Evolutionary conservation across 1,284 basidiomycete genomes (phyloP), one percentile per base, ranked within the genome.

Genomic region (Cerrena zonata): DNA sequence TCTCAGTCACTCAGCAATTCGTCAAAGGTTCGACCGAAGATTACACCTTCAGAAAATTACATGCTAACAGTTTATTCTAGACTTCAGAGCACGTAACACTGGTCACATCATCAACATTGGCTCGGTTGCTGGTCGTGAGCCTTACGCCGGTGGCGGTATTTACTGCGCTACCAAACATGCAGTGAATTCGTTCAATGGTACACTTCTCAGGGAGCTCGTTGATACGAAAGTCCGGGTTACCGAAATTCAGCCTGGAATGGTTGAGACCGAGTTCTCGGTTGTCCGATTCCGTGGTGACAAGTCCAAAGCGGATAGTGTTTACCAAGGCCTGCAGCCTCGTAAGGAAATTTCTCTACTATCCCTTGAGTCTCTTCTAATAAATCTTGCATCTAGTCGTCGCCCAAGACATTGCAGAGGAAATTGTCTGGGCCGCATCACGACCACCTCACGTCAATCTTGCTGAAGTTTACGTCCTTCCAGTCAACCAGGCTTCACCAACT

Each of bases 31-130:
- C 19, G 26, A 21, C 23, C 27, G 27, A 34, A 4, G 21, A 38
- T 37, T 21, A 45, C 30, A 21, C 34, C 52, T 30, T 24, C 27
- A 21, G 50, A 34, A 15, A 7, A 7, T 34, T 34, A 7, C 30
- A 15, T 34, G 7, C 30, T 7, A 7, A 34, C 7, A 34, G 30
- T 7, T 7, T 34, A 34, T 7, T 34, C 34, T 61, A 86, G 92
- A 92, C 57, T 97, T 99, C 80, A 98, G 94, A 72, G 79, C 78
- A 55, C 86, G 84, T 61, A 82, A 89, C 58, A 71, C 83, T 0
- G 96, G 96, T 0, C 94, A 97, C 70, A 76, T 99, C 58, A 96
- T 99, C 72, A 95, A 96, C 70, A 75, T 99, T 52, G 94, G 96
- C 4, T 94, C 91, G 12, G 83, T 99, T 52, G 94, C 91, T 40